Percentiles rank a stretch among this genome's conserved stretches.
These are phyloP conservation scores for Piloderma croceum DNA, from an alignment of 768 basidiomycete species.

Conservation along the genomic window DNA sequence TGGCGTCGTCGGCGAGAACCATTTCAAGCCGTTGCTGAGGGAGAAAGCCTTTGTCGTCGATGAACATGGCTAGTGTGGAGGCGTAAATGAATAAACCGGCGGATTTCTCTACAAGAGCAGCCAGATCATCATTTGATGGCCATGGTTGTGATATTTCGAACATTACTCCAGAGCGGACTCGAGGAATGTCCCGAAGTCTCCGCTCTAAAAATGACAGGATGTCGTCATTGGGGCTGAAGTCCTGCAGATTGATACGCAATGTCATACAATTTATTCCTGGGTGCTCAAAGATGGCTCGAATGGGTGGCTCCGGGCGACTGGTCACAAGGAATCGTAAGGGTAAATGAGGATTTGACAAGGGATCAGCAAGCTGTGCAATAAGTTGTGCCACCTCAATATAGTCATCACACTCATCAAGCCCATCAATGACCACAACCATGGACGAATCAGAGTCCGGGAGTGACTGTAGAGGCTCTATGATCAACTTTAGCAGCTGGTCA, in stretches of 20 bases:
- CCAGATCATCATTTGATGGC: conserved; percentile 17
- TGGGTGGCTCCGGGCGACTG: conserved; percentile 25
- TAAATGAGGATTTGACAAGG: conserved; percentile 9
- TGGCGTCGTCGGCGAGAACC: no score
- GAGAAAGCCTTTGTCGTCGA: conserved; percentile 11
- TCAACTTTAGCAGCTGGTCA: no score
- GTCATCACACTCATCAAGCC: conserved; percentile 24
- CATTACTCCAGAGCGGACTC: conserved; percentile 3
- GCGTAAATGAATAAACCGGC: conserved; percentile 24
- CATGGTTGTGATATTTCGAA: conserved; percentile 10
- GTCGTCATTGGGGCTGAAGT: conserved; percentile 8
- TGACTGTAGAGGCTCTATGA: no score
- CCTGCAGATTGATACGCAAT: neutral
- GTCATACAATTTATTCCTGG: conserved; percentile 6
- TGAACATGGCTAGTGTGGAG: conserved; percentile 21
- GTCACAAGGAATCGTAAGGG: conserved; percentile 20
- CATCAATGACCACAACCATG: conserved; percentile 20
- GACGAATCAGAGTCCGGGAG: no score
- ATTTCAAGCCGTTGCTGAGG: conserved; percentile 11
- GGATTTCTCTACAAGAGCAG: conserved; percentile 15
- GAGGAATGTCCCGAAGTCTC: conserved; percentile 12
- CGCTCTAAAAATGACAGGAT: conserved; percentile 13
- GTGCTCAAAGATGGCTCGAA: conserved; percentile 7
- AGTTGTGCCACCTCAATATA: no score
- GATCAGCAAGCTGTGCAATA: no score